phyloP scores from a whole-genome alignment of 2,329 filamentous ascomycete species.

The Neoscytalidium dimidiatum region DNA sequence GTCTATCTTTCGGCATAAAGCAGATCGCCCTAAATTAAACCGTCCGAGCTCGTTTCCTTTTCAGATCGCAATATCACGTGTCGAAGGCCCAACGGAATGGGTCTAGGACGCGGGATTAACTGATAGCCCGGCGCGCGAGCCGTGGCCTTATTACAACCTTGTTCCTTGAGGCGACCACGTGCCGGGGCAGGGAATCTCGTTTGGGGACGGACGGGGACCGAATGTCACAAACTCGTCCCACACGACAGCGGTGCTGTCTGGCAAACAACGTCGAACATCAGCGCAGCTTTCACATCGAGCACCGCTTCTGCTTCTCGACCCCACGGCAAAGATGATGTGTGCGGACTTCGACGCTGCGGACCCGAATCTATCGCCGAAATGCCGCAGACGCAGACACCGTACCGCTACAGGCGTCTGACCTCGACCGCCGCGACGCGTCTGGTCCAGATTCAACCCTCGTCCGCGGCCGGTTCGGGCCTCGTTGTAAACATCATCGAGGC shows the following conservation, averaged over 20 bases:
- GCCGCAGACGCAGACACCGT: slow-evolving; percentile 1
- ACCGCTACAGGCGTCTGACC: slow-evolving; percentile 8
- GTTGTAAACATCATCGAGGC: slow-evolving; percentile 2
- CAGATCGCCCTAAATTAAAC: slow-evolving; percentile 6
- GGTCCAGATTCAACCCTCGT: slow-evolving; percentile 8
- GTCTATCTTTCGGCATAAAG: not conserved
- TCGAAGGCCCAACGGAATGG: not conserved
- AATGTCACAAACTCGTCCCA: not conserved
- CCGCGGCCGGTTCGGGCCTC: not conserved
- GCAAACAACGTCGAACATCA: not conserved
- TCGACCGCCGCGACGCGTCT: slow-evolving; percentile 7
- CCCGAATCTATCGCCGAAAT: slow-evolving; percentile 1
- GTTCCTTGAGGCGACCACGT: slow-evolving; percentile 9
- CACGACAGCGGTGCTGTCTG: not conserved
- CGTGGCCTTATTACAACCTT: slow-evolving; percentile 3
- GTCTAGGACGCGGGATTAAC: slow-evolving; percentile 5
- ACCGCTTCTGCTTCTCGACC: not conserved
- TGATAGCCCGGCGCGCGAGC: slow-evolving; percentile 10
- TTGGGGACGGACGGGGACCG: not conserved
- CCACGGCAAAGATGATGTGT: not conserved
- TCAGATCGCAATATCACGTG: slow-evolving; percentile 13
- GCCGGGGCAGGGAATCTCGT: not conserved
- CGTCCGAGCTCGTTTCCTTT: slow-evolving; percentile 9
- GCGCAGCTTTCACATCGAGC: not conserved
- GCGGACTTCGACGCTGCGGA: not conserved